Base-by-base conservation (phyloP, 208 protist genomes). In the Leishmania amazonensis region DNA sequence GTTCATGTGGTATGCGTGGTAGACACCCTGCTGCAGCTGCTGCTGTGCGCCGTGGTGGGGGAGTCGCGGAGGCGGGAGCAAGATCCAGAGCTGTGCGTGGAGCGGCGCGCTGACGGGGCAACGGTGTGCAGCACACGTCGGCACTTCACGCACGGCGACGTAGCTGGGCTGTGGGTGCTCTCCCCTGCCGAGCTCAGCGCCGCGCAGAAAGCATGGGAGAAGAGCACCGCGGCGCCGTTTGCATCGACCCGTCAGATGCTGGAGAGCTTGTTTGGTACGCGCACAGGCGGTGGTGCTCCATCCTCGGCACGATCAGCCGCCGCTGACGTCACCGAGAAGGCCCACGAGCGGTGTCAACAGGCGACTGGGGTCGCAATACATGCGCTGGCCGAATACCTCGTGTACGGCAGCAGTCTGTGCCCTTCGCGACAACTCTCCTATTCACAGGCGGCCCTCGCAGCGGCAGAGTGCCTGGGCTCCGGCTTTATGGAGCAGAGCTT, bases 351-450 rank as follows among this genome's bases (percentile, higher is more conserved):
- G 67, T 40, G 84, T 8, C 54, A 83, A 31, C 17, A 47, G 17
- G 83, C 83, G 7, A 60, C 90, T 42, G 78, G 75, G 4, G 60
- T 77, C 17, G 87, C 89, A 0, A 45, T 96, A 71, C 60, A 57
- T 21, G 81, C 81, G 28, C 81, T 96, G 8, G 84, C 81, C 9
- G 79, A 86, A n/a, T 81, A 89, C 70, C 82, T 96, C 19, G 77
- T 85, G n/a, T 96, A 96, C 78, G 93, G 91, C 4, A 80, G 82
- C 19, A 40, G 73, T 13, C 84, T 96, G n/a, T 85, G 76, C 38
- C 85, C 90, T 5, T 65, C 72, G 13, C 57, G 42, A 19, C 85
- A 94, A 47, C 88, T 93, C 79, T 96, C 93, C 45, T 96, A 91
- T 75, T 83, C 89, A 6, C 60, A 21, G 2, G 70, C 65, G 7